Evolutionary conservation across 2,329 filamentous ascomycete species (phyloP).

Genomic region (Colletotrichum tanaceti): DNA sequence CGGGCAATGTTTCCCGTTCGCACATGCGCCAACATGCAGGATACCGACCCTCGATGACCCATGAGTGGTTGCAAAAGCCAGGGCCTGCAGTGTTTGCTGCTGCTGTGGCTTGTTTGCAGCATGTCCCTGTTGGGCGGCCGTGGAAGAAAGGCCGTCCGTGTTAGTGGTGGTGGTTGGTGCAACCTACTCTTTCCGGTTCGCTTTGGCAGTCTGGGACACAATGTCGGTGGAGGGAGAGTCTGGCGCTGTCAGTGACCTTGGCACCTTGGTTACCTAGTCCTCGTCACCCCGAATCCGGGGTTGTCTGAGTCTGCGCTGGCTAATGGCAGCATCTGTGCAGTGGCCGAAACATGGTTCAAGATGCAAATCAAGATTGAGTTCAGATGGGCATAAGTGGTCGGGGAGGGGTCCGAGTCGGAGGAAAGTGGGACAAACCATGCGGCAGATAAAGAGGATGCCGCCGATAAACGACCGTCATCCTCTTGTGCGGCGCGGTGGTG

Average conservation of each 20-base stretch:
- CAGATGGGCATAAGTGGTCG: conserved; percentile 26
- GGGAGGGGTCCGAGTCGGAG: conserved; percentile 29
- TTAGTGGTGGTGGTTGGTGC: conserved; percentile 20
- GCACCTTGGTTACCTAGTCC: no score
- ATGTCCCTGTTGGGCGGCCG: conserved; percentile 11
- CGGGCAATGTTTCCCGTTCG: conserved; percentile 19
- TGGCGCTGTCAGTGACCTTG: not conserved
- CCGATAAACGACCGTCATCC: not conserved
- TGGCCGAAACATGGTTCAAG: conserved; percentile 32
- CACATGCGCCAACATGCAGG: conserved; percentile 19
- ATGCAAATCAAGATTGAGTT: conserved; percentile 38
- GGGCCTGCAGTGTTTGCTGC: not conserved
- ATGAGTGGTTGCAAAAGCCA: not conserved
- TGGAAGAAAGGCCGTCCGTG: not conserved
- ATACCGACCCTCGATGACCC: not conserved
- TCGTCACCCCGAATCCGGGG: conserved; percentile 15
- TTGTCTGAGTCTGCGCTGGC: conserved; percentile 24
- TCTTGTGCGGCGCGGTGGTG: not conserved
- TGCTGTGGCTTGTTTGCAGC: conserved; percentile 10
- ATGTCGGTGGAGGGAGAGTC: not conserved
- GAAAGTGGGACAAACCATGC: conserved; percentile 23
- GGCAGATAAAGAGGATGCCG: conserved; percentile 12
- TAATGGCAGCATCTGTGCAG: conserved; percentile 30
- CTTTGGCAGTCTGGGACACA: not conserved
- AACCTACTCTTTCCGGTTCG: conserved; percentile 11